These are phyloP conservation scores for Euphorbia tirucalli DNA, from an alignment of 345 rosid species.

Conservation along the genomic window DNA sequence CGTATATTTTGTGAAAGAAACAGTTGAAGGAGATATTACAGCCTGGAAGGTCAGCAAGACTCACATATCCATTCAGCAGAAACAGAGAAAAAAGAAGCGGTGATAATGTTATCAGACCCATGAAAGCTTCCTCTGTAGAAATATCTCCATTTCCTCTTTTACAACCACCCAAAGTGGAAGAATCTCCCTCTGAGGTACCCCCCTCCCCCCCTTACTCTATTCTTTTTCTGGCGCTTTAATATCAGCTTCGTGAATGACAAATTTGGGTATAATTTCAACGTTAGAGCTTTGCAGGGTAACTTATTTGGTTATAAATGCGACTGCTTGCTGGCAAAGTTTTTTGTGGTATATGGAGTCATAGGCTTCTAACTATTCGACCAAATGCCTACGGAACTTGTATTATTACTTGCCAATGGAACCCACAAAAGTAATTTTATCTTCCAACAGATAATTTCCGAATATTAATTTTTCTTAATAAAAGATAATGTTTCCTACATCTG, in stretches of 20 bases:
- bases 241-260: no score
- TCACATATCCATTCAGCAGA: constrained; percentile 32
- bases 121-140: constrained; percentile 48
- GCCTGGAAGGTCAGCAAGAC: constrained; percentile 33
- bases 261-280: not conserved
- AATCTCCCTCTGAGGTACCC: constrained; percentile 46
- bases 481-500: not conserved
- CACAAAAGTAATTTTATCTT: no score
- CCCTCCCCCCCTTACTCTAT: not conserved
- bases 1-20: not conserved
- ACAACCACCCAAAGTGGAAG: constrained; percentile 46
- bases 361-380: not conserved
- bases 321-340: not conserved
- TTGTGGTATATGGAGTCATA: not conserved
- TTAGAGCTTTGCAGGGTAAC: not conserved
- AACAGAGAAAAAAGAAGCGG: constrained; percentile 24
- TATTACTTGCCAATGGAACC: not conserved
- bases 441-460: not conserved
- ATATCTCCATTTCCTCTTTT: constrained; percentile 68
- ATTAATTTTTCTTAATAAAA: no score
- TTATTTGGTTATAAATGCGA: not conserved
- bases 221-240: not conserved
- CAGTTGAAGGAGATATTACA: constrained; percentile 27
- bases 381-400: not conserved
- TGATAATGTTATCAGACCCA: constrained; percentile 30